Percentiles rank a stretch among this genome's conserved stretches.
These are phyloP conservation scores for Herpetomonas muscarum DNA, from an alignment of 208 protist species.

Conservation along the genomic window DNA sequence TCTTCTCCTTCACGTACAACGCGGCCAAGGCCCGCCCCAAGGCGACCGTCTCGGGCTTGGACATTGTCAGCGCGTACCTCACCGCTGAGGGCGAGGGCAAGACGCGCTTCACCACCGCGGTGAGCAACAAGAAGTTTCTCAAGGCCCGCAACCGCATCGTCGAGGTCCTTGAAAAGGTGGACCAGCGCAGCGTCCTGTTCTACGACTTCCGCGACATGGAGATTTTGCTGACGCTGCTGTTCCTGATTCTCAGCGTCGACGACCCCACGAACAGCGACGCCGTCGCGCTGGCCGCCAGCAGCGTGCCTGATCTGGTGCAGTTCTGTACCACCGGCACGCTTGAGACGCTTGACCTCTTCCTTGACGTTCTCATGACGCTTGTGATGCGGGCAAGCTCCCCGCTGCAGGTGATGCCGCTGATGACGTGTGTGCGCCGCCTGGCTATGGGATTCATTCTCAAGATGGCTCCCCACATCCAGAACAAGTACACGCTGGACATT, in stretches of 20 bases:
- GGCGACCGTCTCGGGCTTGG: slow-evolving; percentile 33
- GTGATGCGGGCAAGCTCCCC: slow-evolving; percentile 70
- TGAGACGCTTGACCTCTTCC: slow-evolving; percentile 75
- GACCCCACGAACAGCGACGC: slow-evolving; percentile 76
- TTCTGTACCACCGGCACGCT: slow-evolving; percentile 75
- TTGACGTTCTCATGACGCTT: slow-evolving; percentile 81
- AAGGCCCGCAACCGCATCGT: slow-evolving; percentile 85
- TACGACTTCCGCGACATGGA: slow-evolving; percentile 81
- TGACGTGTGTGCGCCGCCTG: slow-evolving; percentile 74
- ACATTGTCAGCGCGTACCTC: slow-evolving; percentile 62
- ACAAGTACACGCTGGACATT: slow-evolving; percentile 53
- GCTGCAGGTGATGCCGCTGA: slow-evolving; percentile 80
- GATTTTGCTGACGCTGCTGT: slow-evolving; percentile 71
- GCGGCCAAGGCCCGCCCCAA: slow-evolving; percentile 49
- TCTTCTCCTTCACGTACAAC: slow-evolving; percentile 79
- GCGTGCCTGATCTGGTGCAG: slow-evolving; percentile 65
- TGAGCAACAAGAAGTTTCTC: slow-evolving; percentile 50
- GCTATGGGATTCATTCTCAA: slow-evolving; percentile 66
- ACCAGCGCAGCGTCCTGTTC: slow-evolving; percentile 79
- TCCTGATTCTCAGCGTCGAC: slow-evolving; percentile 80
- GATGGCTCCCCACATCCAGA: slow-evolving; percentile 67
- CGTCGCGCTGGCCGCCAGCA: slow-evolving; percentile 41
- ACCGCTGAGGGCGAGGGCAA: slow-evolving; percentile 47
- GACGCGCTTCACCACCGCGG: slow-evolving; percentile 70
- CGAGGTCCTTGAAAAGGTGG: slow-evolving; percentile 60